Conservation (phyloP, 768 basidiomycete species). For the Macrocybe gigantea region DNA sequence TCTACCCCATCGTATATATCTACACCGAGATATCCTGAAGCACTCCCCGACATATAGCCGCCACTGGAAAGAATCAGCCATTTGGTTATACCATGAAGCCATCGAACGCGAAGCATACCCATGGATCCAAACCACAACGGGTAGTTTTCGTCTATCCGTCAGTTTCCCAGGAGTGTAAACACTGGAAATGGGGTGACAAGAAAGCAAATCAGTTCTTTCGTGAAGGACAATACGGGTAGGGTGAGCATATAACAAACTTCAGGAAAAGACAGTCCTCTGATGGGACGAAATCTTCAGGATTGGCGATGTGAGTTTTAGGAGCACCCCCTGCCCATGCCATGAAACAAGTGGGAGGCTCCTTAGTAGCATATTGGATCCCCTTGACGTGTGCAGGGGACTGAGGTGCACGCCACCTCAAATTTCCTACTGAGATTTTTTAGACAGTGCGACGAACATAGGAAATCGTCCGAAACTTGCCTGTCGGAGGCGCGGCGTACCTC, state of each 20-base stretch:
- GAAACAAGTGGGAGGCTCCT: slow-evolving; percentile 17
- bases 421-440: slow-evolving; percentile 6
- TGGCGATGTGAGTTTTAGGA: slow-evolving; percentile 2
- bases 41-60: slow-evolving; percentile 17
- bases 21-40: slow-evolving; percentile 3
- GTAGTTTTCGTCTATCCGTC: slow-evolving; percentile 5
- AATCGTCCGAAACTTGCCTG: slow-evolving; percentile 4
- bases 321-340: slow-evolving; percentile 1
- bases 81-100: not conserved
- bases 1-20: slow-evolving; percentile 24
- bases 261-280: slow-evolving; percentile 28
- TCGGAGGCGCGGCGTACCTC: slow-evolving; percentile 31
- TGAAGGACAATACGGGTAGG: too few relatives aligned
- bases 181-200: not conserved
- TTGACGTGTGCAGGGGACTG: slow-evolving; percentile 18
- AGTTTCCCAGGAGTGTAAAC: not conserved
- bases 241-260: slow-evolving; percentile 13
- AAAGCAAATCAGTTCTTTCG: not conserved
- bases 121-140: slow-evolving; percentile 18
- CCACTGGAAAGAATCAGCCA: slow-evolving; percentile 2
- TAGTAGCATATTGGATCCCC: slow-evolving; percentile 25
- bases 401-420: slow-evolving; percentile 20
- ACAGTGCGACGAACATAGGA: not conserved
- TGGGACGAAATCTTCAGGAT: not conserved
- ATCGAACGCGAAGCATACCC: slow-evolving; percentile 10